phyloP scores from a whole-genome alignment of 2,329 filamentous ascomycete genomes.

The Pseudocercospora fijiensis region DNA sequence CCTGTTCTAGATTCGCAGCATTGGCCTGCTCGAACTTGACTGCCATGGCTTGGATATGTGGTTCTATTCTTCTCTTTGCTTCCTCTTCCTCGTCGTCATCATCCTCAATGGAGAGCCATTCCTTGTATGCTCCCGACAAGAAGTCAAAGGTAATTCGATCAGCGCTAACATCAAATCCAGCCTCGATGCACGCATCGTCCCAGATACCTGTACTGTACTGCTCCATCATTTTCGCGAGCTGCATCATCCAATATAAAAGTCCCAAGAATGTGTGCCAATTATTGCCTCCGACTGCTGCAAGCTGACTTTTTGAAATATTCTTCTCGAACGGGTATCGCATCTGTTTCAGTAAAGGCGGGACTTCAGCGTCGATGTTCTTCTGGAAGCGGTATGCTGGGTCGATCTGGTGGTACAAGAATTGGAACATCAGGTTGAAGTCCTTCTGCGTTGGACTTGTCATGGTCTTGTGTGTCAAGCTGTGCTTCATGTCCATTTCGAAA shows the following conservation, averaged over 20 bases:
- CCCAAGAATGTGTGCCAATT: conserved; percentile 97
- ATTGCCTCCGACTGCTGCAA: conserved; percentile 89
- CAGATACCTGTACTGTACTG: conserved; percentile 75
- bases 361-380: conserved; percentile 93
- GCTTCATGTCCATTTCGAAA: conserved; percentile 97
- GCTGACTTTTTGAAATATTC: conserved; percentile 93
- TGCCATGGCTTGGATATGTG: conserved; percentile 86
- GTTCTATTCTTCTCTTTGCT: conserved; percentile 72
- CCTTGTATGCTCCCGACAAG: conserved; percentile 81
- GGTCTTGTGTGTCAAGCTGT: conserved; percentile 84
- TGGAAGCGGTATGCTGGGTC: conserved; percentile 91
- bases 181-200: conserved; percentile 85
- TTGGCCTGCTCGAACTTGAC: conserved; percentile 82
- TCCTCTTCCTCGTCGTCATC: conserved; percentile 82
- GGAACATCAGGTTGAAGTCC: conserved; percentile 96
- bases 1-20: conserved; percentile 77
- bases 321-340: conserved; percentile 92
- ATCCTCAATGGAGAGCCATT: conserved; percentile 81
- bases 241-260: conserved; percentile 98
- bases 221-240: conserved; percentile 90
- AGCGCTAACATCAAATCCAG: conserved; percentile 79
- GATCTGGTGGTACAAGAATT: conserved; percentile 95
- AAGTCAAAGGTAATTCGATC: conserved; percentile 96
- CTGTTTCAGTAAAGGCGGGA: conserved; percentile 88
- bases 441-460: conserved; percentile 95